phyloP scores from a whole-genome alignment of 495 filamentous ascomycete species.

The Penicillium fimorum region DNA sequence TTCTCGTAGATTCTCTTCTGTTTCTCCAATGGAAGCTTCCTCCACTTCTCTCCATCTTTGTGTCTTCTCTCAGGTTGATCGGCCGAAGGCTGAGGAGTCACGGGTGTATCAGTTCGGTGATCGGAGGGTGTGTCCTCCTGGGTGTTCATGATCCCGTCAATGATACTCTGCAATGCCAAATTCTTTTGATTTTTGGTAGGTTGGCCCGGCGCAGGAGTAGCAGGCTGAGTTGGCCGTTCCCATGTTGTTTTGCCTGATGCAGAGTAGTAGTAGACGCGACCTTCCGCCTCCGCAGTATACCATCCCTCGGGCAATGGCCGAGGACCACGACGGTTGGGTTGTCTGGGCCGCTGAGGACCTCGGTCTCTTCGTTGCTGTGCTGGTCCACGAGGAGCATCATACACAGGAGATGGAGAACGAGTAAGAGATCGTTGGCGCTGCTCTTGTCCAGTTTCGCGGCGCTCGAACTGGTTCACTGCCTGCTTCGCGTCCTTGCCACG shows the following conservation, averaged over 20 bases:
- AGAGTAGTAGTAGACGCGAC: slow-evolving; percentile 78
- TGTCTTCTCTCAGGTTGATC: slow-evolving; percentile 60
- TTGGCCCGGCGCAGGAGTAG: slow-evolving; percentile 37
- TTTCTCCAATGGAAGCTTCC: slow-evolving; percentile 73
- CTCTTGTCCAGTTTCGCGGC: slow-evolving; percentile 63
- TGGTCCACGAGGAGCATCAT: slow-evolving; percentile 53
- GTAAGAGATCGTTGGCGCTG: slow-evolving; percentile 56
- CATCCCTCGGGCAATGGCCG: slow-evolving; percentile 73
- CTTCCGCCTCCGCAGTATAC: slow-evolving; percentile 66
- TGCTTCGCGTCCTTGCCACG: slow-evolving; percentile 53
- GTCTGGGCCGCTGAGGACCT: slow-evolving; percentile 51
- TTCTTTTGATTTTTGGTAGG: slow-evolving; percentile 58
- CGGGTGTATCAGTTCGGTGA: slow-evolving; percentile 51
- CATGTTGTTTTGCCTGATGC: slow-evolving; percentile 73
- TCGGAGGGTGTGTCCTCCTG: slow-evolving; percentile 64
- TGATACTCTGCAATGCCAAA: slow-evolving; percentile 75
- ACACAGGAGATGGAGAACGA: slow-evolving; percentile 51
- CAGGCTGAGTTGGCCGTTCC: slow-evolving; percentile 67
- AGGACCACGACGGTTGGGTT: slow-evolving; percentile 47
- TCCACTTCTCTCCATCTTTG: slow-evolving; percentile 73
- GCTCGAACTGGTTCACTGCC: slow-evolving; percentile 60
- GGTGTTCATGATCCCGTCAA: slow-evolving; percentile 72
- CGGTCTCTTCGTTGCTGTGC: slow-evolving; percentile 59
- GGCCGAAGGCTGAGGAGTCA: slow-evolving; percentile 47
- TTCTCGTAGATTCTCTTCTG: slow-evolving; percentile 92